Conservation (phyloP, 2,329 filamentous ascomycete genomes). For the Pseudogymnoascus sp. region DNA sequence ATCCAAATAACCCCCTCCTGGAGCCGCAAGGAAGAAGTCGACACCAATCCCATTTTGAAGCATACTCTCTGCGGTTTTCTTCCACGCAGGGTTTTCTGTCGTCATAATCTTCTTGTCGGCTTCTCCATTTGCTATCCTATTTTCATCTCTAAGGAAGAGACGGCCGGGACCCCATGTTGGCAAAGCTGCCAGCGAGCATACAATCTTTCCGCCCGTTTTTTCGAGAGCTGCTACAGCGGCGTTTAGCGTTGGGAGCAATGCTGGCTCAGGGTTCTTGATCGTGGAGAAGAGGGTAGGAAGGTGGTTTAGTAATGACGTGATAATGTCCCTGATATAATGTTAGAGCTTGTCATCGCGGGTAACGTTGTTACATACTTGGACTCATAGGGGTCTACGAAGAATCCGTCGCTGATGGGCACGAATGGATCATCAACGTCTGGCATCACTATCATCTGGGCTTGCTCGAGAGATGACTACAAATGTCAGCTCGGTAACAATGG, state of each 20-base stretch:
- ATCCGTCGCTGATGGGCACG: slow-evolving; percentile 78
- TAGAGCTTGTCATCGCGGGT: neutral
- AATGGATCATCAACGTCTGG: slow-evolving; percentile 96
- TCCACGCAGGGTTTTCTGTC: slow-evolving; percentile 84
- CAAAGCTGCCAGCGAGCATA: slow-evolving; percentile 79
- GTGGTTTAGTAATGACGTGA: slow-evolving; percentile 75
- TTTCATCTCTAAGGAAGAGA: slow-evolving; percentile 79
- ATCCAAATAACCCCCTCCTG: slow-evolving; percentile 84
- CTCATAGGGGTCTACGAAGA: slow-evolving; percentile 92
- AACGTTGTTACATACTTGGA: slow-evolving; percentile 52
- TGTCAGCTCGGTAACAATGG: neutral
- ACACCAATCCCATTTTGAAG: slow-evolving; percentile 77
- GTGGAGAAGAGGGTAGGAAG: slow-evolving; percentile 81
- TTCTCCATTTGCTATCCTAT: slow-evolving; percentile 78
- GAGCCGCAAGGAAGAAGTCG: slow-evolving; percentile 91
- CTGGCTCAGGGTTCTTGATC: slow-evolving; percentile 85
- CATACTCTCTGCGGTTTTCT: slow-evolving; percentile 80
- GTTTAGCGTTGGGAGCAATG: slow-evolving; percentile 75
- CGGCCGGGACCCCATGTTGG: slow-evolving; percentile 87
- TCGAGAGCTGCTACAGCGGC: slow-evolving; percentile 78
- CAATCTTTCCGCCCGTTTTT: slow-evolving; percentile 82
- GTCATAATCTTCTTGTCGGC: slow-evolving; percentile 86
- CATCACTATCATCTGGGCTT: slow-evolving; percentile 98
- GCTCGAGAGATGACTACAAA: slow-evolving; percentile 61
- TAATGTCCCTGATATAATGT: slow-evolving; percentile 50